Base-by-base conservation (phyloP, 2,329 filamentous ascomycete species). In the Ophiostoma perfectum region DNA sequence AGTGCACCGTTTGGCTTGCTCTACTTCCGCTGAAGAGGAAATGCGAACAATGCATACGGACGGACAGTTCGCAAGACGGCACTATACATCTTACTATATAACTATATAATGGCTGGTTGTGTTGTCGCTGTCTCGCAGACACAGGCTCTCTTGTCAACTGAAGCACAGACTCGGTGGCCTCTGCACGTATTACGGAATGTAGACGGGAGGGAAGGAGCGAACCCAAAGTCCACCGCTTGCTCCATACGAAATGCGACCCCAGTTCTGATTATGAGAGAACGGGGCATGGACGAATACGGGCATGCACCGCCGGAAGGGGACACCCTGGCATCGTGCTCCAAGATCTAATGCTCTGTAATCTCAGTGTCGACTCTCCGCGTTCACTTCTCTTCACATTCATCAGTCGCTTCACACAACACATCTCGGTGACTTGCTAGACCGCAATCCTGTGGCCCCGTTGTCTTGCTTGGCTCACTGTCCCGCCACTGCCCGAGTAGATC, bases 401-500 rank as follows among this genome's bases (percentile, higher is more conserved):
- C 27, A 27, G 27, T 27, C 27, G 27, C 27, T 27, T 1, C 27
- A 27, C 27, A 27, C 27, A 27, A 27, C 27, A 27, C 27, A 27
- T 27, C 27, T 27, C 27, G 2, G 27, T 2, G 27, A 27, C 27
- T 27, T 27, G 27, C 27, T 27, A 27, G 27, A 27, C 27, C 27
- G 27, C 27, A 27, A 27, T 38, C 38, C 27, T 60, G 55, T 60
- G 27, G 55, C 55, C 55, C 66, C 47, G 66, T 67, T 36, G 18
- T 60, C 52, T 8, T 49, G 42, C 55, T 64, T 62, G 45, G n/a
- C 14, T 63, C 47, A 11, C 45, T 42, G 64, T 66, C 65, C 65
- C 69, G 66, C 64, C 64, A 55, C 68, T 66, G 68, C 66, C 66
- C 68, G 68, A 70, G 68, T 66, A 27, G 68, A 55, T 55, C 66